Percentiles rank a stretch among this genome's conserved stretches.
Evolutionary conservation across 495 filamentous ascomycete species (phyloP).

Genomic region (Penicillium ucsense): DNA sequence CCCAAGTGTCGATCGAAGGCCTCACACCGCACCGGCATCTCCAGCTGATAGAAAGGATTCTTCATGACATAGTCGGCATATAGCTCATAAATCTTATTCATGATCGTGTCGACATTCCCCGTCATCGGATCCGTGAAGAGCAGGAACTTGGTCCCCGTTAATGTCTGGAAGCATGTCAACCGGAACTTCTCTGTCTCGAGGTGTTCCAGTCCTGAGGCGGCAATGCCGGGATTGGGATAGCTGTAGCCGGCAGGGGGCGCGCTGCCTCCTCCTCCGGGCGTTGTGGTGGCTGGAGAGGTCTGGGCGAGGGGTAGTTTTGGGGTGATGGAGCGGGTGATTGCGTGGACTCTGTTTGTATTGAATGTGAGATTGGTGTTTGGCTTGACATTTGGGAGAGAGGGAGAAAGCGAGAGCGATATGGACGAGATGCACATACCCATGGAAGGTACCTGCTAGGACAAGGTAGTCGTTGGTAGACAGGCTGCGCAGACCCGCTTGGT

Average conservation of each 20-base stretch:
- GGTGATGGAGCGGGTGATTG: conserved; percentile 74
- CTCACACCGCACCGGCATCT: conserved; percentile 96
- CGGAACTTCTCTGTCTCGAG: conserved; percentile 88
- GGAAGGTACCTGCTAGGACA: conserved; percentile 95
- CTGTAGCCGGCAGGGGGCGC: conserved; percentile 15
- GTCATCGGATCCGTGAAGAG: conserved; percentile 90
- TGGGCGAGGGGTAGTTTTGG: conserved; percentile 37
- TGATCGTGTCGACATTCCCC: conserved; percentile 72
- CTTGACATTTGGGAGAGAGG: background rate
- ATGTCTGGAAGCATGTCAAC: conserved; percentile 86
- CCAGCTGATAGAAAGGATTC: conserved; percentile 95
- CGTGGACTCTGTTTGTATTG: conserved; percentile 54
- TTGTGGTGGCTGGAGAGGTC: conserved; percentile 19
- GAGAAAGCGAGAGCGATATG: background rate
- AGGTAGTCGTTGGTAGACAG: conserved; percentile 90
- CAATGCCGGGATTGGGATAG: conserved; percentile 40
- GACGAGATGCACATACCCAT: conserved; percentile 50
- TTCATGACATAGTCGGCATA: conserved; percentile 99
- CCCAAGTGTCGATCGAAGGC: conserved; percentile 80
- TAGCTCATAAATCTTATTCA: conserved; percentile 81
- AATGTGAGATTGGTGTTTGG: background rate
- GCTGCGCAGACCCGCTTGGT: conserved; percentile 72
- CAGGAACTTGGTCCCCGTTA: conserved; percentile 92
- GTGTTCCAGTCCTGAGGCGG: conserved; percentile 66
- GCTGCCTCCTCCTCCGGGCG: conserved; percentile 10